Percentiles rank a stretch among this genome's conserved stretches.
Conservation (phyloP, 1,284 basidiomycete species). For the Cutaneotrichosporon dermatis region DNA sequence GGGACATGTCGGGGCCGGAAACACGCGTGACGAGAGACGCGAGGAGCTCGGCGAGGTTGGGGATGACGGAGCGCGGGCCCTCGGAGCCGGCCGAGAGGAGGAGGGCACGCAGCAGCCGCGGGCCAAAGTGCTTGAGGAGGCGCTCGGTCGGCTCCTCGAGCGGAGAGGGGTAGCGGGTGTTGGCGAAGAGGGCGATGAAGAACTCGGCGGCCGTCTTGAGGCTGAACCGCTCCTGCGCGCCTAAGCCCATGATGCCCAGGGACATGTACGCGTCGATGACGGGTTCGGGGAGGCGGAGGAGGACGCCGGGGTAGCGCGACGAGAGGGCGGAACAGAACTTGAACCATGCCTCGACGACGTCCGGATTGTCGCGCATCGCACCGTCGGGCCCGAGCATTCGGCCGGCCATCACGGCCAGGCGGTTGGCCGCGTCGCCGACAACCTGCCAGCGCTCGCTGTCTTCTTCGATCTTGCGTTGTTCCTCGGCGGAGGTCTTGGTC, state of each 20-base stretch:
- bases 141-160: conserved; percentile 38
- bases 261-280: conserved; percentile 67
- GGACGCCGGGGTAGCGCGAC: conserved; percentile 65
- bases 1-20: conserved; percentile 54
- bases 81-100: conserved; percentile 72
- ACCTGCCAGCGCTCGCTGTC: conserved; percentile 34
- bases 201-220: conserved; percentile 75
- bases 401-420: conserved; percentile 62
- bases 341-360: conserved; percentile 83
- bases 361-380: conserved; percentile 69
- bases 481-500: conserved; percentile 27
- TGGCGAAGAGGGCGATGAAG: conserved; percentile 51
- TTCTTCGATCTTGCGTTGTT: conserved; percentile 24
- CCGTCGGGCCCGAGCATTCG: conserved; percentile 56
- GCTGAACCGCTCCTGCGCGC: conserved; percentile 79
- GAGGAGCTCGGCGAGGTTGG: conserved; percentile 75
- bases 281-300: conserved; percentile 64
- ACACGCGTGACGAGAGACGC: conserved; percentile 60
- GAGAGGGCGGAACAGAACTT: conserved; percentile 61
- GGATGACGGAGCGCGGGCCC: conserved; percentile 74
- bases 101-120: conserved; percentile 64
- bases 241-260: conserved; percentile 64
- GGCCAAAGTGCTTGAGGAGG: conserved; percentile 61
- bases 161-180: conserved; percentile 45
- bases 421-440: conserved; percentile 53